Conservation (phyloP, 768 basidiomycete species). For the Amanita inopinata region DNA sequence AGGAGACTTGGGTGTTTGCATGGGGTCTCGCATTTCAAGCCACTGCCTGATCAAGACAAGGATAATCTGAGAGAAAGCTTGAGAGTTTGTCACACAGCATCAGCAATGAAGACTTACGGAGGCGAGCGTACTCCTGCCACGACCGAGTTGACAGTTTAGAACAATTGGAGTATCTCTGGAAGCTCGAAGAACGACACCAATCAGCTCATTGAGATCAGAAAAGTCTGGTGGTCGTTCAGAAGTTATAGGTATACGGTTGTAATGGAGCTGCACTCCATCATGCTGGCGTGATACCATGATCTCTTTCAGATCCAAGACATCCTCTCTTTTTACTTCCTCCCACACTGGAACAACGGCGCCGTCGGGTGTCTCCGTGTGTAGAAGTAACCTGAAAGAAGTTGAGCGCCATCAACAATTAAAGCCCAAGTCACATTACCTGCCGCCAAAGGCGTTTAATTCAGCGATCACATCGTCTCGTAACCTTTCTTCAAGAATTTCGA, state of each 20-base stretch:
- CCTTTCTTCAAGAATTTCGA: conserved; percentile 87
- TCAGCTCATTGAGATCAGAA: conserved; percentile 63
- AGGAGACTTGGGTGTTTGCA: conserved; percentile 28
- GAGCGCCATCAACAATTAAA: background rate
- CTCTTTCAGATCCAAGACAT: conserved; percentile 79
- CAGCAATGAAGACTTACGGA: conserved; percentile 39
- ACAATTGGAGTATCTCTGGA: conserved; percentile 73
- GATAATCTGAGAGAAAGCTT: conserved; percentile 49
- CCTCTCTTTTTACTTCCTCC: conserved; percentile 71
- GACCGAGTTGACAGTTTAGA: conserved; percentile 91
- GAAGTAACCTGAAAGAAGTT: conserved; percentile 45
- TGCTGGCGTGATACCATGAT: conserved; percentile 61
- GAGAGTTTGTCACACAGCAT: background rate
- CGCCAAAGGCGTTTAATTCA: conserved; percentile 77
- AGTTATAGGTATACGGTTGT: conserved; percentile 86
- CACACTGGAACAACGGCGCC: conserved; percentile 89
- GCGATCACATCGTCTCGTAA: conserved; percentile 80
- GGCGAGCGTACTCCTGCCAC: conserved; percentile 87
- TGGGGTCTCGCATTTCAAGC: conserved; percentile 42
- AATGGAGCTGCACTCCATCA: conserved; percentile 57
- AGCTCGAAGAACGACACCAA: conserved; percentile 67
- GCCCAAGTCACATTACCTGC: conserved; percentile 40
- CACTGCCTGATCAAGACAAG: conserved; percentile 79
- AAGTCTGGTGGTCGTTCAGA: conserved; percentile 78
- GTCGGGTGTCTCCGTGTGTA: conserved; percentile 84